A percentile compares a stretch with the other conserved stretches of the same genome.
phyloP scores from a whole-genome alignment of 805 yeast genomes.

The Saccharomycodes ludwigii region DNA sequence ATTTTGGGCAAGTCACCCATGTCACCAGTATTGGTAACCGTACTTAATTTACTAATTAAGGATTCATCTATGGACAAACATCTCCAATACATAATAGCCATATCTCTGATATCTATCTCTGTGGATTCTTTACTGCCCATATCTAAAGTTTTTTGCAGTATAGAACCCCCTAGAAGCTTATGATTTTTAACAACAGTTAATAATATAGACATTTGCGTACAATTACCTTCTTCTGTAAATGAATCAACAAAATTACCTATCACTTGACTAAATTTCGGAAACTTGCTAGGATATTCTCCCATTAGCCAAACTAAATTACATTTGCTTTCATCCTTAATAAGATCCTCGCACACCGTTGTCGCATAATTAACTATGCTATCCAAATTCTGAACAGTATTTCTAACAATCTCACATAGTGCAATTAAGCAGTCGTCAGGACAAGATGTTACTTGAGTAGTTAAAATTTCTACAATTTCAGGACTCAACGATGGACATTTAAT shows the following conservation, averaged over 20 bases:
- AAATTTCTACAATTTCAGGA: slow-evolving; percentile 46
- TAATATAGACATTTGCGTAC: slow-evolving; percentile 46
- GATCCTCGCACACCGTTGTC: not conserved
- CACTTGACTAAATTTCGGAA: slow-evolving; percentile 38
- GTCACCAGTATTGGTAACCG: slow-evolving; percentile 40
- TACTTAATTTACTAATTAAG: slow-evolving; percentile 15
- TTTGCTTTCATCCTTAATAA: slow-evolving; percentile 22
- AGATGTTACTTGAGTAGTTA: slow-evolving; percentile 35
- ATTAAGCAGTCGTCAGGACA: slow-evolving; percentile 28
- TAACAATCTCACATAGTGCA: slow-evolving; percentile 50
- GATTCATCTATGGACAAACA: slow-evolving; percentile 38
- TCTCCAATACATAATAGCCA: slow-evolving; percentile 74
- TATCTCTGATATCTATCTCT: slow-evolving; percentile 68
- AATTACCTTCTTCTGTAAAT: slow-evolving; percentile 47
- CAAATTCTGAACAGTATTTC: slow-evolving; percentile 47
- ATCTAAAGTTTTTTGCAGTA: slow-evolving; percentile 48
- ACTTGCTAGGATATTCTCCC: slow-evolving; percentile 58
- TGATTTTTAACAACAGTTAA: slow-evolving; percentile 50
- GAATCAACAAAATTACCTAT: slow-evolving; percentile 31
- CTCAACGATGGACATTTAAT: slow-evolving; percentile 41
- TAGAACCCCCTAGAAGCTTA: slow-evolving; percentile 29
- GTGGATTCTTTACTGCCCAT: slow-evolving; percentile 53
- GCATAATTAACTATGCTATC: slow-evolving; percentile 39
- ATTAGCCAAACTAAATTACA: slow-evolving; percentile 52
- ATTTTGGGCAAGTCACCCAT: slow-evolving; percentile 58